A percentile compares a stretch with the other conserved stretches of the same genome.
These are phyloP conservation scores for Zasmidium angulare DNA, from an alignment of 2,329 filamentous ascomycete genomes.

Conservation along the genomic window DNA sequence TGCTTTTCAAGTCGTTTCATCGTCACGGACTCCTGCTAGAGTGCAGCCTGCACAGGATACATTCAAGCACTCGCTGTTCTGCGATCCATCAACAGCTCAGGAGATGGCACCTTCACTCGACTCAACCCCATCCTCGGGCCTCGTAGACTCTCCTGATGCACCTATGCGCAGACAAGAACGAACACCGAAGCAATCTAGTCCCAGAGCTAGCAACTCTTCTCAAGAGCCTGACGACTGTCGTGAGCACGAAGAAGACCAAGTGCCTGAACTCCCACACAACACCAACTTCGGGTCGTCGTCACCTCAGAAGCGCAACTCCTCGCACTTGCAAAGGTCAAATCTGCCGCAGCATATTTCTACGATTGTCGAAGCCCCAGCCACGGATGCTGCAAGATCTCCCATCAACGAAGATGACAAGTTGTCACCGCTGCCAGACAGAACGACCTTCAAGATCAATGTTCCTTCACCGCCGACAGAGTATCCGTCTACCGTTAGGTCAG, in stretches of 20 bases:
- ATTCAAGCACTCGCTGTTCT: constrained; percentile 33
- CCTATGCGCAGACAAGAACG: constrained; percentile 14
- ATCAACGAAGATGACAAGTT: constrained; percentile 23
- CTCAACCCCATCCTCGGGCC: not conserved
- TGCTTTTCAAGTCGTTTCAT: constrained; percentile 27
- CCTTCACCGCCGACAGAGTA: constrained; percentile 15
- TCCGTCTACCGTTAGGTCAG: constrained; percentile 7
- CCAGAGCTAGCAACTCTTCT: constrained; percentile 9
- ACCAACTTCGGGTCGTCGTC: constrained; percentile 22
- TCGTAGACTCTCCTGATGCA: constrained; percentile 5
- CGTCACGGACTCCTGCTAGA: constrained; percentile 13
- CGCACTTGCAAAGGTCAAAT: constrained; percentile 15
- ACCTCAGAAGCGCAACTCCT: constrained; percentile 15
- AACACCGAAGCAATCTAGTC: constrained; percentile 23
- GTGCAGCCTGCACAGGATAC: constrained; percentile 25
- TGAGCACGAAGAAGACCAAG: constrained; percentile 22
- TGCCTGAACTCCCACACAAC: constrained; percentile 28
- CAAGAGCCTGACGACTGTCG: constrained; percentile 6
- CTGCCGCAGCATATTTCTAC: constrained; percentile 12
- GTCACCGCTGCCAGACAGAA: constrained; percentile 27
- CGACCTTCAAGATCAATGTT: constrained; percentile 18
- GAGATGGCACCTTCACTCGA: not conserved
- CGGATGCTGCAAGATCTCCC: constrained; percentile 13
- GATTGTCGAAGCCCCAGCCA: not conserved
- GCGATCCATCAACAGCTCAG: constrained; percentile 19